phyloP scores from a whole-genome alignment of 345 rosid genomes.

The Aegle marmelos region DNA sequence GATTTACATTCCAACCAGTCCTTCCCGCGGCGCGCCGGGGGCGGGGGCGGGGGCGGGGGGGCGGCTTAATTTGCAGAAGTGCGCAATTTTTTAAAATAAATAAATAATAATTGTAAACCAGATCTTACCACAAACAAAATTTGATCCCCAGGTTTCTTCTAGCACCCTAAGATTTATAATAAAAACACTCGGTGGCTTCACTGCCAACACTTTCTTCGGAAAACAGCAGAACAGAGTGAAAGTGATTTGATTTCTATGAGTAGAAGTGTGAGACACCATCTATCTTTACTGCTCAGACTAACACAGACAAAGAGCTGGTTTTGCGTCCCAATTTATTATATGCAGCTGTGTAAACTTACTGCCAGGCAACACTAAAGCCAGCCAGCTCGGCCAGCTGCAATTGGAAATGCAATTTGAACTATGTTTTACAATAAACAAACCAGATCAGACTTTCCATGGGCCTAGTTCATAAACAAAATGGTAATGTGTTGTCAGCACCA shows the following conservation, averaged over 20 bases:
- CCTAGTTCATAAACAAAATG: background rate
- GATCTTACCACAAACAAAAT: background rate
- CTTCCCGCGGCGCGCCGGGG: background rate
- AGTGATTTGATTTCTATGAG: too few relatives aligned
- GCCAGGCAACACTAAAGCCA: conserved; percentile 71
- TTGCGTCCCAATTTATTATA: conserved; percentile 42
- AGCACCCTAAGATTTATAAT: too few relatives aligned
- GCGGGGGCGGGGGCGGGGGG: too few relatives aligned
- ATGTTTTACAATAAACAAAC: background rate
- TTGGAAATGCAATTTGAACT: background rate
- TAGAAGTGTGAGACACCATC: conserved; percentile 41
- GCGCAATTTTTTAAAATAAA: background rate
- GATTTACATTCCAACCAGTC: background rate
- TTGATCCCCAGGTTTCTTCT: background rate
- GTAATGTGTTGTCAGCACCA: background rate
- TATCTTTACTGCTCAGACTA: conserved; percentile 62
- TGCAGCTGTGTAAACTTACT: conserved; percentile 82
- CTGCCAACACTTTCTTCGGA: background rate
- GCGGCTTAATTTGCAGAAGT: background rate
- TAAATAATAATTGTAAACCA: background rate
- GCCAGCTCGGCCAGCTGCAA: conserved; percentile 94
- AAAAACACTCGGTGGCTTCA: background rate
- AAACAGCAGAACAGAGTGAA: too few relatives aligned
- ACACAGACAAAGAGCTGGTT: conserved; percentile 71
- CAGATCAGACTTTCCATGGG: background rate